These are phyloP conservation scores for Aspergillus cristatus DNA, from an alignment of 495 filamentous ascomycete genomes.

Conservation along the genomic window DNA sequence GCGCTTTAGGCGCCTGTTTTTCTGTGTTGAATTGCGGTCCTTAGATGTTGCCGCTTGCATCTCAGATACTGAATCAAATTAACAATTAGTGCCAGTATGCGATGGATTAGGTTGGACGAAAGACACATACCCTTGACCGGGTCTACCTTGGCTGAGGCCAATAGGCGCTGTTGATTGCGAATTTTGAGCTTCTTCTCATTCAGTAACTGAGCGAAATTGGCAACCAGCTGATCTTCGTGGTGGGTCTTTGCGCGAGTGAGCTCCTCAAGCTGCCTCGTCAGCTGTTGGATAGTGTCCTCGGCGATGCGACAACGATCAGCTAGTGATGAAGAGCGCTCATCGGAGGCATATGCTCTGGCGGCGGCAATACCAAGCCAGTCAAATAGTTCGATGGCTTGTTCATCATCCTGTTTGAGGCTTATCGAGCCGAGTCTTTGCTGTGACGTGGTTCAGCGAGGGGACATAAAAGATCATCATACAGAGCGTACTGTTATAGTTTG, in stretches of 20 bases:
- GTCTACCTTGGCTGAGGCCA: conserved; percentile 52
- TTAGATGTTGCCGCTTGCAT: conserved; percentile 13
- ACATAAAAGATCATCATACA: background rate
- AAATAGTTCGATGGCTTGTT: conserved; percentile 58
- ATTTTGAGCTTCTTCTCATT: conserved; percentile 94
- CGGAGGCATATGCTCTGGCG: conserved; percentile 25
- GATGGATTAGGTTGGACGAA: background rate
- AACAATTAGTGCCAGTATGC: conserved; percentile 1
- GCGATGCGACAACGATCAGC: conserved; percentile 34
- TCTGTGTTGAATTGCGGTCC: conserved; percentile 4
- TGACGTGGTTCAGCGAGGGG: background rate
- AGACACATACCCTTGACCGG: conserved; percentile 27
- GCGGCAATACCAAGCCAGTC: conserved; percentile 59
- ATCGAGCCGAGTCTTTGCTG: conserved; percentile 67
- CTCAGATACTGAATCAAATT: conserved; percentile 15
- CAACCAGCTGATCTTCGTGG: conserved; percentile 60
- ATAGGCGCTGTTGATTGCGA: conserved; percentile 63
- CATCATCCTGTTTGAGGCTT: conserved; percentile 49
- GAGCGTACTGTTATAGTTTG: conserved; percentile 45
- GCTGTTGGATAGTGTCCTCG: conserved; percentile 36
- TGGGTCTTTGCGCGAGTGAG: conserved; percentile 55
- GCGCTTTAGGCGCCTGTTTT: conserved; percentile 36
- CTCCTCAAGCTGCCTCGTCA: conserved; percentile 53
- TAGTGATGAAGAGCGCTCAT: conserved; percentile 39
- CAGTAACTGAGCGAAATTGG: conserved; percentile 60